Conservation (phyloP, 1,139 yeast species). For the Taiozyma onychis region DNA sequence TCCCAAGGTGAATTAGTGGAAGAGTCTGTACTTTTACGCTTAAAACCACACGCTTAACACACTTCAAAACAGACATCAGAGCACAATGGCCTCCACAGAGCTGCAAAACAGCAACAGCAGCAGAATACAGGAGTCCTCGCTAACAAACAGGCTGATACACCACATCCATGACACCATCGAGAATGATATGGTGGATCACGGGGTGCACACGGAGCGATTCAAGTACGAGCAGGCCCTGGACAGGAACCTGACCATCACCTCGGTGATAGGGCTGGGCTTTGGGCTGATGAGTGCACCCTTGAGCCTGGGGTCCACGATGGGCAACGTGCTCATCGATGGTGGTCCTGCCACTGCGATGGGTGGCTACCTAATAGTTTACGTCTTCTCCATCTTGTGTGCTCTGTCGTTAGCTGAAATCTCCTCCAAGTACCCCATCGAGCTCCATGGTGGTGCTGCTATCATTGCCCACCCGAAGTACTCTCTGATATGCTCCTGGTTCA, state of each 20-base stretch:
- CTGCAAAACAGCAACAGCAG: background rate
- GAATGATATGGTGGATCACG: conserved; percentile 35
- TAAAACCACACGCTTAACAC: too few relatives aligned
- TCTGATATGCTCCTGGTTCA: conserved; percentile 58
- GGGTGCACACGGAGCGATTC: conserved; percentile 61
- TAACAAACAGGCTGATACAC: conserved; percentile 16
- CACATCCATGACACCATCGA: conserved; percentile 22
- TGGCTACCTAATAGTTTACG: conserved; percentile 63
- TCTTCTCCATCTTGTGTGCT: conserved; percentile 58
- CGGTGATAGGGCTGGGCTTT: conserved; percentile 69
- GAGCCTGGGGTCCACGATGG: conserved; percentile 65
- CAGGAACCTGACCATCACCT: conserved; percentile 57
- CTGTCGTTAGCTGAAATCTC: conserved; percentile 66
- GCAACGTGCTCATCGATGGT: conserved; percentile 66
- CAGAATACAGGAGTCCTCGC: conserved; percentile 3
- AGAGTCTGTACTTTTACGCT: too few relatives aligned
- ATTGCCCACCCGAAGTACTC: conserved; percentile 54
- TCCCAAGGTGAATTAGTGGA: background rate
- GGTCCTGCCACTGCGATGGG: conserved; percentile 66
- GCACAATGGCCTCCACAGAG: conserved; percentile 1
- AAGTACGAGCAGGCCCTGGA: conserved; percentile 65
- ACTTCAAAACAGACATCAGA: background rate
- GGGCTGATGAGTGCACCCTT: conserved; percentile 77
- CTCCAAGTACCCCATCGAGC: conserved; percentile 70
- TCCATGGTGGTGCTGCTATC: conserved; percentile 71